A percentile compares a stretch with the other conserved stretches of the same genome.
Evolutionary conservation across 176 grass and related monocot genomes (phyloP).

Genomic region (Pontederia crassipes): DNA sequence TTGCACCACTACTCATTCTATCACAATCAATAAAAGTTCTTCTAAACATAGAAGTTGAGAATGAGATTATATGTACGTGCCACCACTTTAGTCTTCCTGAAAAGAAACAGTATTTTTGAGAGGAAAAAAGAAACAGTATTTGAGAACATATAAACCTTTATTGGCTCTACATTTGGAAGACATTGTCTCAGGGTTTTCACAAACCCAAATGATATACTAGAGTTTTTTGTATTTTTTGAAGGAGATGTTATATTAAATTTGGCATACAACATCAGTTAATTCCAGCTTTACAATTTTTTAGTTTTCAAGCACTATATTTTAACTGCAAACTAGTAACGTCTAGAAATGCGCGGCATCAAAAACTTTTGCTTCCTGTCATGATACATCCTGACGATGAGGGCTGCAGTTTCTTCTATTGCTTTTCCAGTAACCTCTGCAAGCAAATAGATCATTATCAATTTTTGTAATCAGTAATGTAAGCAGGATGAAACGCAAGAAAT

Average conservation of each 20-base stretch:
- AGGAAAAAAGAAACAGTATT: too few relatives aligned
- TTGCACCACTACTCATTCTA: too few relatives aligned
- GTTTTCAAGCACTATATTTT: not conserved
- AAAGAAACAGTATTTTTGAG: too few relatives aligned
- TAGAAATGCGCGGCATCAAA: slow-evolving; percentile 85
- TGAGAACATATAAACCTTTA: too few relatives aligned
- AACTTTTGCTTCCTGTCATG: slow-evolving; percentile 80
- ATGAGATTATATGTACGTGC: too few relatives aligned
- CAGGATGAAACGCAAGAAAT: slow-evolving; percentile 4
- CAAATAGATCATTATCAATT: slow-evolving; percentile 14
- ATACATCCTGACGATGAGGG: slow-evolving; percentile 65
- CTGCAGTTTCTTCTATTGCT: slow-evolving; percentile 97
- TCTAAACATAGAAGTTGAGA: too few relatives aligned
- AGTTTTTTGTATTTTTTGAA: not conserved
- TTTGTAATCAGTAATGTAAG: slow-evolving; percentile 20
- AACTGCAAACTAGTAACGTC: slow-evolving; percentile 52
- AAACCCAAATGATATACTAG: too few relatives aligned
- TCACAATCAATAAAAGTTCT: too few relatives aligned
- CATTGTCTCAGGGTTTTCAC: too few relatives aligned
- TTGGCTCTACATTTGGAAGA: too few relatives aligned
- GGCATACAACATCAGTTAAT: too few relatives aligned
- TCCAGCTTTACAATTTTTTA: not conserved
- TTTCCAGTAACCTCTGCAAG: slow-evolving; percentile 81
- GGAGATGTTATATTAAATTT: not conserved
- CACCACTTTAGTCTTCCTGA: too few relatives aligned